phyloP scores from a whole-genome alignment of 2,329 filamentous ascomycete species.

The Escovopsis sp. region DNA sequence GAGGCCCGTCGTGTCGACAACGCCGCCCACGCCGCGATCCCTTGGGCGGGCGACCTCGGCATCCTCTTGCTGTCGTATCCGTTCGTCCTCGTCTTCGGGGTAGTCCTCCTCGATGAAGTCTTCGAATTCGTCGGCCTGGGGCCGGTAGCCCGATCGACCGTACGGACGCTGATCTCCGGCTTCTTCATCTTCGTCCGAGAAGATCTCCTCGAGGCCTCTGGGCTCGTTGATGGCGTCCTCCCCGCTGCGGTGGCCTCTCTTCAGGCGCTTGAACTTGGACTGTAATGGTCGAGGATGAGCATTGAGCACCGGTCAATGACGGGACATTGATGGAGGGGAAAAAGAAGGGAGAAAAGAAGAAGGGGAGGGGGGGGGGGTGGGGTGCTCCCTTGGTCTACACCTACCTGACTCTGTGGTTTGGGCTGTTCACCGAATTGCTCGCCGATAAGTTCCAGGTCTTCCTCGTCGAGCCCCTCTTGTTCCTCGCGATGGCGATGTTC shows the following conservation, averaged over 20 bases:
- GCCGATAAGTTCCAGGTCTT: slow-evolving; percentile 89
- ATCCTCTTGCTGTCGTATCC: slow-evolving; percentile 64
- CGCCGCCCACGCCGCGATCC: slow-evolving; percentile 50
- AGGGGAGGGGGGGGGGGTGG: neutral
- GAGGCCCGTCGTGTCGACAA: slow-evolving; percentile 67
- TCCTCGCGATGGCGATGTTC: slow-evolving; percentile 61
- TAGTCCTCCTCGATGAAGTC: slow-evolving; percentile 97
- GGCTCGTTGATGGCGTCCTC: slow-evolving; percentile 47
- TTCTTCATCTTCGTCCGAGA: slow-evolving; percentile 85
- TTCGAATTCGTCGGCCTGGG: slow-evolving; percentile 64
- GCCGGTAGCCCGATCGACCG: slow-evolving; percentile 37
- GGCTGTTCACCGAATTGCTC: slow-evolving; percentile 53
- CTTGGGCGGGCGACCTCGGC: slow-evolving; percentile 74
- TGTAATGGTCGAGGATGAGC: slow-evolving; percentile 20
- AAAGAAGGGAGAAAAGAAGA: too few relatives aligned
- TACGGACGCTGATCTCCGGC: slow-evolving; percentile 39
- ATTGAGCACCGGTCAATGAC: too few relatives aligned
- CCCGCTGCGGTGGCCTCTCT: slow-evolving; percentile 72
- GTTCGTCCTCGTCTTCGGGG: slow-evolving; percentile 70
- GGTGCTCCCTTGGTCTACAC: slow-evolving; percentile 11
- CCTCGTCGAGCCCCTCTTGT: slow-evolving; percentile 83
- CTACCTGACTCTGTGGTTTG: slow-evolving; percentile 54
- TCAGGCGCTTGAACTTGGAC: slow-evolving; percentile 92
- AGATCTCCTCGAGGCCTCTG: slow-evolving; percentile 78
- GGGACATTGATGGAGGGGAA: neutral